Evolutionary conservation across 345 rosid species (phyloP).

Genomic region (Pelargonium nanum): DNA sequence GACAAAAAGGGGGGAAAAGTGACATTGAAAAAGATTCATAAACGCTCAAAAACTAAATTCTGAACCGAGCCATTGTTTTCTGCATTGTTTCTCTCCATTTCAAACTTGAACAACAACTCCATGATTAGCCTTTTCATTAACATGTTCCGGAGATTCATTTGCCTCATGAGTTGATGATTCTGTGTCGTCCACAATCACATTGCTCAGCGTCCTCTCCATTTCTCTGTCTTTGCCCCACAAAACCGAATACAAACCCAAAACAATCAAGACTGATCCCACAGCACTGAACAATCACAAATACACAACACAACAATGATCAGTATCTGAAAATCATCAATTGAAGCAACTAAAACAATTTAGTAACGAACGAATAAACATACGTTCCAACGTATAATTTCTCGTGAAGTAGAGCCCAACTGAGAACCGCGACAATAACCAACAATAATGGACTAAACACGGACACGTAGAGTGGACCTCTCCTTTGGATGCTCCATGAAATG

Average conservation of each 20-base stretch:
- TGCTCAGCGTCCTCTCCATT: neutral
- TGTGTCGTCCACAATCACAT: no score
- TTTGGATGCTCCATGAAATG: conserved; percentile 52
- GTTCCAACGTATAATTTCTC: conserved; percentile 68
- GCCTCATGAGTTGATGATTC: no score
- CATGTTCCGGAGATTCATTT: no score
- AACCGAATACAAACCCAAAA: neutral
- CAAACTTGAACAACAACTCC: no score
- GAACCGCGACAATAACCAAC: conserved; percentile 53
- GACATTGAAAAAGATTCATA: no score
- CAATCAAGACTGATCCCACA: neutral
- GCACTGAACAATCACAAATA: no score
- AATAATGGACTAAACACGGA: conserved; percentile 71
- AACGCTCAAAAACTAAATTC: no score
- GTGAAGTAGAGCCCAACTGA: conserved; percentile 62
- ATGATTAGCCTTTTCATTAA: no score
- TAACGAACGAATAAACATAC: conserved; percentile 23
- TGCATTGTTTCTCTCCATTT: no score
- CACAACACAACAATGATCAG: no score
- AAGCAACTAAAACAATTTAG: neutral
- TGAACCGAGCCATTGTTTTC: no score
- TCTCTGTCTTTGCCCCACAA: neutral
- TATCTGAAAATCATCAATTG: neutral
- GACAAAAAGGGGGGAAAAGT: no score
- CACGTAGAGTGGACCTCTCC: conserved; percentile 65